A percentile compares a stretch with the other conserved stretches of the same genome.
Evolutionary conservation across 2,329 filamentous ascomycete species (phyloP).

Genomic region (Arthroderma sp.): DNA sequence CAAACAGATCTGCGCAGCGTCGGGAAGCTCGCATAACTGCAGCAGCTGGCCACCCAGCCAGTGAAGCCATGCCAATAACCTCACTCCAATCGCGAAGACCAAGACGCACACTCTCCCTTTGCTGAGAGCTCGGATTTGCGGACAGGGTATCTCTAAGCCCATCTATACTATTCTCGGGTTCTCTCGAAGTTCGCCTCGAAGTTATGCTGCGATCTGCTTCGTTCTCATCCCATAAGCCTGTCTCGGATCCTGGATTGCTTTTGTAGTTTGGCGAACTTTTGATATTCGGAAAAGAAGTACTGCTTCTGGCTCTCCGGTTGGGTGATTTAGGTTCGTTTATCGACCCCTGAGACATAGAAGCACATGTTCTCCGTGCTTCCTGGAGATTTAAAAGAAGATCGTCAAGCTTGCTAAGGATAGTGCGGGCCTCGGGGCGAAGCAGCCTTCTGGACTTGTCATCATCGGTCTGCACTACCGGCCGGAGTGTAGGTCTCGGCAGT

Average conservation of each 20-base stretch:
- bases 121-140: neutral
- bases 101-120: slow-evolving; percentile 12
- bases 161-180: neutral
- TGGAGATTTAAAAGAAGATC: slow-evolving; percentile 58
- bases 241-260: neutral
- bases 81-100: slow-evolving; percentile 69
- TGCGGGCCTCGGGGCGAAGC: slow-evolving; percentile 56
- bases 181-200: neutral
- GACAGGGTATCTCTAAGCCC: neutral
- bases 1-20: slow-evolving; percentile 65
- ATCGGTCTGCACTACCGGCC: slow-evolving; percentile 52
- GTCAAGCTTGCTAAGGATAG: slow-evolving; percentile 60
- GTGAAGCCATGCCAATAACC: slow-evolving; percentile 63
- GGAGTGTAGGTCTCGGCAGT: slow-evolving; percentile 16
- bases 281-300: neutral
- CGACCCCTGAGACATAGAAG: slow-evolving; percentile 5
- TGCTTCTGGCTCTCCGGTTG: neutral
- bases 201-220: neutral
- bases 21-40: slow-evolving; percentile 58
- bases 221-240: neutral
- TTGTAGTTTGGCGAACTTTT: neutral
- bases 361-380: slow-evolving; percentile 47
- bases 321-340: neutral
- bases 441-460: slow-evolving; percentile 56
- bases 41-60: slow-evolving; percentile 55